Conservation (phyloP, 169 alveolate genomes). For the Theileria luwenshuni region DNA sequence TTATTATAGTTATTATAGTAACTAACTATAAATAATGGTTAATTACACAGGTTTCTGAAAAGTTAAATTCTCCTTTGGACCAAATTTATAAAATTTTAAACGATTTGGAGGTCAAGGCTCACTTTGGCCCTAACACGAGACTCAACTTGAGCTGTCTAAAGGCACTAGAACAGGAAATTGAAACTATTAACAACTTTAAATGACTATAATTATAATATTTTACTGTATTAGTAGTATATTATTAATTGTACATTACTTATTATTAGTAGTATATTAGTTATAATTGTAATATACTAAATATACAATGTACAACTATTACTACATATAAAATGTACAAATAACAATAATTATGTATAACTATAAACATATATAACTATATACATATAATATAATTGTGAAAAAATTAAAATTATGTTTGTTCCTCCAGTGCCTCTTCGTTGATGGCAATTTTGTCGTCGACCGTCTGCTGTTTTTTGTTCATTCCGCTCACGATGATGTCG, state of each 20-base stretch:
- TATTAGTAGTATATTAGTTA: too few relatives aligned
- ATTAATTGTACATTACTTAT: too few relatives aligned
- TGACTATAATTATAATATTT: too few relatives aligned
- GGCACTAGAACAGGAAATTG: constrained; percentile 37
- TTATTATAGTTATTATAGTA: too few relatives aligned
- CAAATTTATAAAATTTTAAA: not conserved
- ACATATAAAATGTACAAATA: not conserved
- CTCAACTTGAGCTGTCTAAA: constrained; percentile 48
- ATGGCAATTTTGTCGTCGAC: constrained; percentile 48
- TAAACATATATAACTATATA: too few relatives aligned
- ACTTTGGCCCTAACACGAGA: constrained; percentile 41
- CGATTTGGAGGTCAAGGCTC: constrained; percentile 35
- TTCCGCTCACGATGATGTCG: constrained; percentile 95
- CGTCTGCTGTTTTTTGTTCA: constrained; percentile 75
- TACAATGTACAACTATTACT: too few relatives aligned
- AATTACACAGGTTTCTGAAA: not conserved
- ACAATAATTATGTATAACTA: too few relatives aligned
- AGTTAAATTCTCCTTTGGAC: not conserved
- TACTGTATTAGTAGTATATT: too few relatives aligned
- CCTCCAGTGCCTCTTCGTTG: constrained; percentile 57
- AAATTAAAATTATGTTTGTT: constrained; percentile 17
- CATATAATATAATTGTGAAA: too few relatives aligned
- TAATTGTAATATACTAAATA: too few relatives aligned
- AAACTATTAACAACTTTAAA: too few relatives aligned
- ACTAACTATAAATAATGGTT: too few relatives aligned